Percentiles rank a stretch among this genome's conserved stretches.
Conservation (phyloP, 1,284 basidiomycete species). For the Tremellales sp. region DNA sequence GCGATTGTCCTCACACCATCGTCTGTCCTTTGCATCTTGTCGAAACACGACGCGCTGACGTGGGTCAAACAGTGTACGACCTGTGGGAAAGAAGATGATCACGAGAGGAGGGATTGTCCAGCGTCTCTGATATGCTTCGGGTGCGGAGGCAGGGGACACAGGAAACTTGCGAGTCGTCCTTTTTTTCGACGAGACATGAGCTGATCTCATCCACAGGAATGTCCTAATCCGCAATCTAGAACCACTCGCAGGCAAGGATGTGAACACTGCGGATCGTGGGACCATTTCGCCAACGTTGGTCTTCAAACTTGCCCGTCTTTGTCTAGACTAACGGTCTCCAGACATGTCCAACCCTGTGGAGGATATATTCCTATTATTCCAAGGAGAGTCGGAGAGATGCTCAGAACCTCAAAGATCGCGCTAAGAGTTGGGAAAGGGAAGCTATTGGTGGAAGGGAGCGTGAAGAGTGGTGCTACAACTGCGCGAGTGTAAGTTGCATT, state of each 20-base stretch:
- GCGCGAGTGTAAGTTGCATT: slow-evolving; percentile 52
- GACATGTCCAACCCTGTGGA: slow-evolving; percentile 85
- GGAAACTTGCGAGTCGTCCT: slow-evolving; percentile 57
- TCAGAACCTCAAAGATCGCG: slow-evolving; percentile 42
- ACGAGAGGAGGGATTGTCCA: slow-evolving; percentile 75
- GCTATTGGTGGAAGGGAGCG: slow-evolving; percentile 27
- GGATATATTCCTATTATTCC: slow-evolving; percentile 73
- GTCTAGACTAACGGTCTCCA: slow-evolving; percentile 37
- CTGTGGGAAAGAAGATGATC: slow-evolving; percentile 81
- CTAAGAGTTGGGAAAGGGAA: slow-evolving; percentile 37
- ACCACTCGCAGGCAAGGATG: slow-evolving; percentile 54
- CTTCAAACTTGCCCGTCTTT: neutral
- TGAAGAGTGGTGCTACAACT: slow-evolving; percentile 73
- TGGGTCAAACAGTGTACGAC: slow-evolving; percentile 64
- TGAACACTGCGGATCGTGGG: slow-evolving; percentile 66
- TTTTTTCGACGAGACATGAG: neutral
- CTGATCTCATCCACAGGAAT: slow-evolving; percentile 55
- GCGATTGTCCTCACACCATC: slow-evolving; percentile 37
- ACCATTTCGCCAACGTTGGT: slow-evolving; percentile 67
- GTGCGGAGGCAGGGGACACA: slow-evolving; percentile 83
- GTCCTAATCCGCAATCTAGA: slow-evolving; percentile 61
- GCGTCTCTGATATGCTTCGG: slow-evolving; percentile 77
- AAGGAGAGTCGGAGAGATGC: slow-evolving; percentile 56
- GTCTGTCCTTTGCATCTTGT: slow-evolving; percentile 17
- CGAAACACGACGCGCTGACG: neutral